These are phyloP conservation scores for Puccinia hordei DNA, from an alignment of 1,284 basidiomycete species.

Conservation along the genomic window DNA sequence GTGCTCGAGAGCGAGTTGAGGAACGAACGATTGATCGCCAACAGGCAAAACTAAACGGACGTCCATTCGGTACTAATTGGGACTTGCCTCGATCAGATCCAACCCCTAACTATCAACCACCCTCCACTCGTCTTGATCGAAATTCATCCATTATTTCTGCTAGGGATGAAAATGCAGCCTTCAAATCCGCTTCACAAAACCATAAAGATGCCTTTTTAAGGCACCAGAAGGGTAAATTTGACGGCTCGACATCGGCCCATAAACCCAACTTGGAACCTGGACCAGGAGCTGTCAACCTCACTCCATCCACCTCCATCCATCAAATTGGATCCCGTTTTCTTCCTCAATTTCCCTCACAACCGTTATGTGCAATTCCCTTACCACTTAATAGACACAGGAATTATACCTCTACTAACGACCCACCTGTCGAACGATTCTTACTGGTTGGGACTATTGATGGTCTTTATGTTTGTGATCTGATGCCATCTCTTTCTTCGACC, in stretches of 20 bases:
- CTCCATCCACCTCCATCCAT: slow-evolving; percentile 40
- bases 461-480: slow-evolving; percentile 44
- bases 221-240: slow-evolving; percentile 11
- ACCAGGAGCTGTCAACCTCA: slow-evolving; percentile 39
- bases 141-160: slow-evolving; percentile 46
- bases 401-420: background rate
- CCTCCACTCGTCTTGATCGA: slow-evolving; percentile 4
- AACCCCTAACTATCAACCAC: background rate
- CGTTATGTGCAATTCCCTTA: slow-evolving; percentile 34
- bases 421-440: slow-evolving; percentile 34
- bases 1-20: slow-evolving; percentile 31
- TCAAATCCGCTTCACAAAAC: slow-evolving; percentile 19
- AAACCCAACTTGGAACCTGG: slow-evolving; percentile 26
- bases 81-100: slow-evolving; percentile 18
- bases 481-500: slow-evolving; percentile 35
- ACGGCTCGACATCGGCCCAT: slow-evolving; percentile 14
- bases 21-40: slow-evolving; percentile 31
- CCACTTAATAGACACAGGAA: slow-evolving; percentile 11
- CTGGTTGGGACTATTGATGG: slow-evolving; percentile 44
- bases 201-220: slow-evolving; percentile 9
- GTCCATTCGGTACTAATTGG: slow-evolving; percentile 38
- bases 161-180: slow-evolving; percentile 35
- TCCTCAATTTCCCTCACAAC: slow-evolving; percentile 44
- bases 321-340: slow-evolving; percentile 46
- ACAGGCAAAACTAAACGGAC: slow-evolving; percentile 10